Conservation (phyloP, 176 grass and related monocot genomes). For the Stipa capillata region DNA sequence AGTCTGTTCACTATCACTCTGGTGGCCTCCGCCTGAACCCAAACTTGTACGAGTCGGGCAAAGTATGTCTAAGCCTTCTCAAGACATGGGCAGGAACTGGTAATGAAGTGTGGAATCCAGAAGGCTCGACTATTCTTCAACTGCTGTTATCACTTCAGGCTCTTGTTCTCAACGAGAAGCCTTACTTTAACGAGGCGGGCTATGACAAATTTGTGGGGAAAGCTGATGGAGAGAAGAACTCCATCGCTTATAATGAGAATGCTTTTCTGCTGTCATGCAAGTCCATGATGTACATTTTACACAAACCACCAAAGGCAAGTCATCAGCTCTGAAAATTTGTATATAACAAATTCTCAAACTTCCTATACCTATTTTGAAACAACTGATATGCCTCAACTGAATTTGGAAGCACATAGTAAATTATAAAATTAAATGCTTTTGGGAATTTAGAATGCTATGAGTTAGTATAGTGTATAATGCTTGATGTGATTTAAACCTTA, state of each 20-base stretch:
- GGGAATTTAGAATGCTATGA: not conserved
- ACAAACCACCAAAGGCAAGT: slow-evolving; percentile 80
- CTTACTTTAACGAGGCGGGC: slow-evolving; percentile 95
- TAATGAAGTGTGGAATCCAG: slow-evolving; percentile 82
- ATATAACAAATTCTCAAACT: not conserved
- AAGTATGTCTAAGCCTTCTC: slow-evolving; percentile 97
- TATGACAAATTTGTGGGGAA: slow-evolving; percentile 93
- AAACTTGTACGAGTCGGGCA: slow-evolving; percentile 88
- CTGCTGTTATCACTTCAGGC: slow-evolving; percentile 88
- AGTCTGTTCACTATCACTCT: slow-evolving; percentile 90
- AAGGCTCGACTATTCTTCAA: slow-evolving; percentile 82
- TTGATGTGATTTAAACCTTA: not conserved
- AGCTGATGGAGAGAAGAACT: slow-evolving; percentile 91
- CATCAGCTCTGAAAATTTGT: not conserved
- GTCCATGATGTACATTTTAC: slow-evolving; percentile 79
- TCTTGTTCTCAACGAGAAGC: slow-evolving; percentile 96
- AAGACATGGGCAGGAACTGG: slow-evolving; percentile 89
- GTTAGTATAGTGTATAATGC: not conserved
- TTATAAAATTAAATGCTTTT: not conserved
- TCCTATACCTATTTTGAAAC: not conserved
- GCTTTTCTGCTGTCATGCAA: slow-evolving; percentile 87
- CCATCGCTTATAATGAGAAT: slow-evolving; percentile 95
- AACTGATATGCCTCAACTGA: not conserved
- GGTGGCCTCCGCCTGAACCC: slow-evolving; percentile 87
- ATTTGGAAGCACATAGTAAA: not conserved